Percentiles rank a stretch among this genome's conserved stretches.
Conservation (phyloP, 2,329 filamentous ascomycete genomes). For the Clarireedia monteithiana region DNA sequence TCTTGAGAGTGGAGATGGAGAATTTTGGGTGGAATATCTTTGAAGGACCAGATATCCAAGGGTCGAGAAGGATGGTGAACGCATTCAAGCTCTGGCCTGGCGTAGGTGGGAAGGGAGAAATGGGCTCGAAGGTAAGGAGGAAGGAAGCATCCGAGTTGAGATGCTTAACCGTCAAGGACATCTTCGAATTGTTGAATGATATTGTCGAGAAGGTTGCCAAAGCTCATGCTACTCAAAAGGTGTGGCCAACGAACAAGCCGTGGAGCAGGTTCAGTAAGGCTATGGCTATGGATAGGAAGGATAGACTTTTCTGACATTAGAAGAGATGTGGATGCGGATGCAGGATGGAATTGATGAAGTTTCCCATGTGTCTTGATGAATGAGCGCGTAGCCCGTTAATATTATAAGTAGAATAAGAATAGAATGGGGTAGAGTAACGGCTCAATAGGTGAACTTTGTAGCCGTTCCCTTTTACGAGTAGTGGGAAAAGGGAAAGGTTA, state of each 20-base stretch:
- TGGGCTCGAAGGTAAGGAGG: slow-evolving; percentile 47
- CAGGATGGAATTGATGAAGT: neutral
- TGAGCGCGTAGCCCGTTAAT: no score
- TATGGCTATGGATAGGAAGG: neutral
- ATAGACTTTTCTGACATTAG: slow-evolving; percentile 6
- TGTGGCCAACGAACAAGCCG: neutral
- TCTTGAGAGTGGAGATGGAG: slow-evolving; percentile 49
- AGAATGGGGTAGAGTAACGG: no score
- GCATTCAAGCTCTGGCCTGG: slow-evolving; percentile 34
- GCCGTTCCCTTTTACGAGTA: neutral
- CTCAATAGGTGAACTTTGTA: no score
- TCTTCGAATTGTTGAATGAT: slow-evolving; percentile 28
- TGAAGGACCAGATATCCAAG: slow-evolving; percentile 57
- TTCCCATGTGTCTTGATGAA: neutral
- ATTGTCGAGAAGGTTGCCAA: slow-evolving; percentile 9
- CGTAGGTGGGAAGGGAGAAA: slow-evolving; percentile 32
- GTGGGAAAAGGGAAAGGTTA: slow-evolving; percentile 3
- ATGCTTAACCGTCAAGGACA: slow-evolving; percentile 57
- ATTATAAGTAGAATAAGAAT: no score
- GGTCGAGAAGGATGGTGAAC: slow-evolving; percentile 64
- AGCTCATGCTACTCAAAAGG: slow-evolving; percentile 11
- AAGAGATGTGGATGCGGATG: neutral
- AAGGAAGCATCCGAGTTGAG: slow-evolving; percentile 60
- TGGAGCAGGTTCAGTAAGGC: neutral
- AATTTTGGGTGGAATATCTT: slow-evolving; percentile 54